Evolutionary conservation across 2,329 filamentous ascomycete species (phyloP), one percentile per base, ranked within the genome.

Genomic region (Pyrenophora graminea): DNA sequence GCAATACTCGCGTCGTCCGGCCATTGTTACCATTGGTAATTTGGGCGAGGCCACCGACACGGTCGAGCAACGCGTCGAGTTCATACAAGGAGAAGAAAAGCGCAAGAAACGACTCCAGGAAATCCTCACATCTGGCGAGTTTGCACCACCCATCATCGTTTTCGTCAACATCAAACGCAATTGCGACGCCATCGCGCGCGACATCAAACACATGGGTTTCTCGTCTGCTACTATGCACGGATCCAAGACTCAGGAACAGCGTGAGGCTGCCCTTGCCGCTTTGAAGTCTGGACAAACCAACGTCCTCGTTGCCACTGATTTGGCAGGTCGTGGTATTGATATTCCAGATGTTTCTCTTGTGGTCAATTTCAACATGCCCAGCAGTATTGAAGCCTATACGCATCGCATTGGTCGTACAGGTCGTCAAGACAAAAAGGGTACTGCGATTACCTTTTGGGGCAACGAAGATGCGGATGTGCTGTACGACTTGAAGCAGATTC

Each of bases 121-220:
- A 67, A 94, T 99, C 54, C 85, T 99, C 33, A 80, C 83, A 40
- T 91, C 88, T 1, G 81, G 86, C 61, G 87, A 91, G 60, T 97
- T 92, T 75, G 80, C 83, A 6, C 85, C 93, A 7, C 94, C 94
- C 13, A 96, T 99, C 73, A 99, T 99, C 65, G 92, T 99, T 58
- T 99, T 99, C 73, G 94, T 99, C 83, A 99, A 99, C 76, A 97
- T 97, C 85, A 97, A 97, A 78, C 89, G 92, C 64, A 97, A 97
- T 78, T 97, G 93, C 78, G 94, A 99, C 72, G 90, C 91, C 52
- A 88, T 99, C 40, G 93, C 93, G 3, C 85, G 90, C 55, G 93
- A 97, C 69, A 94, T 99, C 79, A 94, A 96, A 70, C 84, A 89
- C 45, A 94, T 94, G 86, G 94, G 94, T 63, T 94, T 91, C 81